Base-by-base conservation (phyloP, 164 flowering plant species). In the Aristolochia fimbriata region DNA sequence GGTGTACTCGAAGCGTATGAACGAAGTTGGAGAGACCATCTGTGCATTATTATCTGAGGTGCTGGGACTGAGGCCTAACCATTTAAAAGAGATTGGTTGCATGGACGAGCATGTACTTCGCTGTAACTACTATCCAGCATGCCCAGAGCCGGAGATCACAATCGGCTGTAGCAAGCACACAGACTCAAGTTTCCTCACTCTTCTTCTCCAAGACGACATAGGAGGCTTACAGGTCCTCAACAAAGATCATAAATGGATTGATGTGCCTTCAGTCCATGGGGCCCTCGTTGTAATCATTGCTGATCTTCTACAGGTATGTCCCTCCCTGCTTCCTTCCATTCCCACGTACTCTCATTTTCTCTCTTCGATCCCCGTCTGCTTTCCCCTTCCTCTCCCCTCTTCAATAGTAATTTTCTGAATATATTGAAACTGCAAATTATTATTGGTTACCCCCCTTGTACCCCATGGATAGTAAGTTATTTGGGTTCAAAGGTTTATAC, bases 171-270 rank as follows among this genome's bases (percentile, higher is more conserved):
- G 51, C 0, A 9, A 62, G 12, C 77, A 70, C 59, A 59, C 74
- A 1, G 67, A 74, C 62, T 55, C 61, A 15, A 59, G 62, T 0
- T 47, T 65, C 16, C 7, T 70, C 15, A 74, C 72, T 15, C 33
- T 70, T 45, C 46, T 74, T 49, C 53, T 74, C 47, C 67, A 63
- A 51, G 57, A 70, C 41, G 64, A 67, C 30, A 47, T 61, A 3
- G 65, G 66, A 10, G 74, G 72, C 45, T 45, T 74, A 21, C 74
- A 70, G 47, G 71, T 74, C 37, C 68, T n/a, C n/a, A n/a, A 59
- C 31, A 45, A 59, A 25, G 64, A 47, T 0, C 51, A 67, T 7
- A 17, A 48, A 13, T 74, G 77, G 74, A 61, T 74, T n/a, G 61
- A 67, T 14, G 64, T 70, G 15, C 49, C 47, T 52, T 71, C 77